These are phyloP conservation scores for Backusella australiensis DNA, from an alignment of 192 early-diverging fungal genomes.

Conservation along the genomic window DNA sequence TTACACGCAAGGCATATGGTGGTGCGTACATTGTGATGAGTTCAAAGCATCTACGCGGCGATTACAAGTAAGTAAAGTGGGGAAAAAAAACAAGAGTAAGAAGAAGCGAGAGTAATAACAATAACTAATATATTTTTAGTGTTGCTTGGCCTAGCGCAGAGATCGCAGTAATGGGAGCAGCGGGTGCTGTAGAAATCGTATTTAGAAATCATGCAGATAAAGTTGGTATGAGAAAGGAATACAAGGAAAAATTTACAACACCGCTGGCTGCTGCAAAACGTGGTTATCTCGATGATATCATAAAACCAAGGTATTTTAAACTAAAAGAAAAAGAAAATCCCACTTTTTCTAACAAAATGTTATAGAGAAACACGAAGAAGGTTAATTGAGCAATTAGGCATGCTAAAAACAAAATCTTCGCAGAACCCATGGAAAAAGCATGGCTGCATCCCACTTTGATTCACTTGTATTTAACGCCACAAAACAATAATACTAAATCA, in stretches of 20 bases:
- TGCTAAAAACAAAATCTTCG: slow-evolving; percentile 75
- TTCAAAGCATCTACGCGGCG: slow-evolving; percentile 94
- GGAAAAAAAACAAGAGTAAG: too few relatives aligned
- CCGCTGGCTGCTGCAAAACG: slow-evolving; percentile 91
- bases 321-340: neutral
- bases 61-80: slow-evolving; percentile 45
- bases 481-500: neutral
- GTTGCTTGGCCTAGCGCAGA: slow-evolving; percentile 96
- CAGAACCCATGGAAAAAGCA: slow-evolving; percentile 90
- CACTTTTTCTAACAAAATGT: slow-evolving; percentile 21
- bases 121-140: slow-evolving; percentile 38
- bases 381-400: slow-evolving; percentile 86
- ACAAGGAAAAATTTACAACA: slow-evolving; percentile 90
- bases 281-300: slow-evolving; percentile 81
- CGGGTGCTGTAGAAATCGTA: slow-evolving; percentile 97
- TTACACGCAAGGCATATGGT: slow-evolving; percentile 95
- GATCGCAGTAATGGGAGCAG: slow-evolving; percentile 98
- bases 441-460: slow-evolving; percentile 89
- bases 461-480: neutral
- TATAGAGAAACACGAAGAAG: slow-evolving; percentile 62
- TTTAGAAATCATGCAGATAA: slow-evolving; percentile 70
- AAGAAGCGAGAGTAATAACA: neutral
- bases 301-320: slow-evolving; percentile 36
- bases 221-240: slow-evolving; percentile 77
- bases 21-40: slow-evolving; percentile 98